phyloP scores from a whole-genome alignment of 495 filamentous ascomycete species.

The Neurospora sp. region DNA sequence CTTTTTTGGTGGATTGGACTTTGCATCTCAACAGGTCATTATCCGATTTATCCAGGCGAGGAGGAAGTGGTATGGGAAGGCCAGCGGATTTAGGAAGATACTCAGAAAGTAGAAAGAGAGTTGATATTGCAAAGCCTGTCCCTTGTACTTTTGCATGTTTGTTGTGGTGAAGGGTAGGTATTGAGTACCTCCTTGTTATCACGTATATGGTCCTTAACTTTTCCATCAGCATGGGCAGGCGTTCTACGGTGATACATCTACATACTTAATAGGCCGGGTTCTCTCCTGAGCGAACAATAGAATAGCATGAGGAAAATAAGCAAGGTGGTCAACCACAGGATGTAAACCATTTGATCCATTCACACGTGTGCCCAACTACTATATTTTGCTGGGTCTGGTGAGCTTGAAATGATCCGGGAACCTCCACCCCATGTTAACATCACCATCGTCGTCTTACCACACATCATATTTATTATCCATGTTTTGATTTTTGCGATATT shows the following conservation, averaged over 20 bases:
- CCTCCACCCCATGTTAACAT: not conserved
- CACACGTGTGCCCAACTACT: not conserved
- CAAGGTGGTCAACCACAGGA: not conserved
- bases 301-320: not conserved
- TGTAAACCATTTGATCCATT: not conserved
- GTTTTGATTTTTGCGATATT: not conserved
- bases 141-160: not conserved
- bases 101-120: not conserved
- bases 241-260: not conserved
- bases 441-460: not conserved
- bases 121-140: not conserved
- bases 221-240: not conserved
- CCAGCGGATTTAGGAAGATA: not conserved
- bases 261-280: not conserved
- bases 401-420: not conserved
- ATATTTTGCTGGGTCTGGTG: not conserved
- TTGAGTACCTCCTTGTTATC: not conserved
- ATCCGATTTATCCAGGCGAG: not conserved
- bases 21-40: conserved; percentile 1
- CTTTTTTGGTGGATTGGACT: not conserved
- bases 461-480: conserved; percentile 3
- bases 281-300: not conserved
- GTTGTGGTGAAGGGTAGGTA: not conserved
- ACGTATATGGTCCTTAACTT: not conserved
- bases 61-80: conserved; percentile 1